These are phyloP conservation scores for Citrullus amarus DNA, from an alignment of 306 rosid genomes.

Conservation along the genomic window DNA sequence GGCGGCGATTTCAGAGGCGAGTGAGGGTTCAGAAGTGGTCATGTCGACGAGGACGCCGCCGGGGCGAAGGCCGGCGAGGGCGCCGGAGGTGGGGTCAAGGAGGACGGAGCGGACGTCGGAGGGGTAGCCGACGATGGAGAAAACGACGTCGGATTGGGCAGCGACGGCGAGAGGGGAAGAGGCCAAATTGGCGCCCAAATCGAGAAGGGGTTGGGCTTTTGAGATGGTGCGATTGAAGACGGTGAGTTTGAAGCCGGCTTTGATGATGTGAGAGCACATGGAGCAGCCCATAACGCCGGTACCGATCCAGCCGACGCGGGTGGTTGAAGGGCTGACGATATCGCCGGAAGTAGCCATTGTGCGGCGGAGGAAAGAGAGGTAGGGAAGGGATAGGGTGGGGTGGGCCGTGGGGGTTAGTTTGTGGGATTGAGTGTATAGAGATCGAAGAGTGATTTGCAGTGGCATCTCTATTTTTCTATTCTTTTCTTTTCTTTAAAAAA, in stretches of 20 bases:
- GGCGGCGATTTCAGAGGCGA: slow-evolving; percentile 53
- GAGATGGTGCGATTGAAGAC: slow-evolving; percentile 87
- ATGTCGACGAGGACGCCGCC: slow-evolving; percentile 83
- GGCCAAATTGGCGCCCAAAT: slow-evolving; percentile 60
- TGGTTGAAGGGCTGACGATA: slow-evolving; percentile 42
- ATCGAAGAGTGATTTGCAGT: slow-evolving; percentile 12
- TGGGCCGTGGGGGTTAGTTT: neutral
- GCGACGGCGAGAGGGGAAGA: slow-evolving; percentile 55
- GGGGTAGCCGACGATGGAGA: slow-evolving; percentile 87
- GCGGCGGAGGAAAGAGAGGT: slow-evolving; percentile 13
- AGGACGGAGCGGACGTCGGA: slow-evolving; percentile 86
- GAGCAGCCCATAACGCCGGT: slow-evolving; percentile 90
- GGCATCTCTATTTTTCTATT: neutral
- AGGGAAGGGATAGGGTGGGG: neutral
- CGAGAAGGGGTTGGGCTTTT: slow-evolving; percentile 70
- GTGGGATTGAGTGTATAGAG: slow-evolving; percentile 8
- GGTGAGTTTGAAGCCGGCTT: slow-evolving; percentile 76
- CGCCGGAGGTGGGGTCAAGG: slow-evolving; percentile 53
- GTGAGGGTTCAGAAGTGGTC: slow-evolving; percentile 95
- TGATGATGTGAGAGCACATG: slow-evolving; percentile 75
- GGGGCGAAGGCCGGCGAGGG: slow-evolving; percentile 64
- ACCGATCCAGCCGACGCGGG: slow-evolving; percentile 94
- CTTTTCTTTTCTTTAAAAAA: too few species aligned
- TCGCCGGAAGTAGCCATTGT: slow-evolving; percentile 41
- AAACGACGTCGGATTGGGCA: slow-evolving; percentile 66